Evolutionary conservation across 169 alveolate genomes (phyloP).

Genomic region (Plasmodium blacklocki): DNA sequence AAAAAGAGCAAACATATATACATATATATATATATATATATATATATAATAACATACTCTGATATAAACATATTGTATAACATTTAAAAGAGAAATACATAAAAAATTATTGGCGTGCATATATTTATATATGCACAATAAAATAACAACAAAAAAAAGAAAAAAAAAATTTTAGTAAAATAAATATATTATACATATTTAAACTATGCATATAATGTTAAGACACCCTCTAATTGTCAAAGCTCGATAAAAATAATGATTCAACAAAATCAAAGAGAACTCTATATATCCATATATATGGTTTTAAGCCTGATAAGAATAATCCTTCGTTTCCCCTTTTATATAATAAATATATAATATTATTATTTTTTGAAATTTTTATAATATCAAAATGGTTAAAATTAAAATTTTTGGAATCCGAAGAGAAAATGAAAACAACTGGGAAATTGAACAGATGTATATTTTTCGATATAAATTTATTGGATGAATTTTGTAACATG

Average conservation of each 20-base stretch:
- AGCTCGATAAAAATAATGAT: conserved; percentile 48
- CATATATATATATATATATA: no score
- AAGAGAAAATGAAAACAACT: conserved; percentile 42
- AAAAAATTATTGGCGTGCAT: no score
- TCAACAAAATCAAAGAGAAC: conserved; percentile 48
- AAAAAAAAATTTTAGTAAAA: no score
- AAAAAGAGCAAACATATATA: no score
- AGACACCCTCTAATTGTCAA: not conserved
- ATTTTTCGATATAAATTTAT: conserved; percentile 63
- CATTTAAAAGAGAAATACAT: no score
- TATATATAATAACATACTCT: no score
- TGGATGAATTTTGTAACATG: conserved; percentile 43
- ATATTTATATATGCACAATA: no score
- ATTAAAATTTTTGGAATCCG: conserved; percentile 71
- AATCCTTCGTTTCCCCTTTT: conserved; percentile 75
- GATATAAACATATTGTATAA: no score
- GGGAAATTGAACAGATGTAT: conserved; percentile 49
- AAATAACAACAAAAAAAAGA: no score
- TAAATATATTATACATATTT: no score
- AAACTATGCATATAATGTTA: no score
- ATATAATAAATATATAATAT: conserved; percentile 68
- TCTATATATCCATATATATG: conserved; percentile 70
- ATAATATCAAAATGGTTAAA: conserved; percentile 68
- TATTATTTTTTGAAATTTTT: conserved; percentile 69
- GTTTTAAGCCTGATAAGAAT: conserved; percentile 58